Evolutionary conservation across 1,284 basidiomycete genomes (phyloP), one percentile per base, ranked within the genome.

Genomic region (Pseudozyma sp.): DNA sequence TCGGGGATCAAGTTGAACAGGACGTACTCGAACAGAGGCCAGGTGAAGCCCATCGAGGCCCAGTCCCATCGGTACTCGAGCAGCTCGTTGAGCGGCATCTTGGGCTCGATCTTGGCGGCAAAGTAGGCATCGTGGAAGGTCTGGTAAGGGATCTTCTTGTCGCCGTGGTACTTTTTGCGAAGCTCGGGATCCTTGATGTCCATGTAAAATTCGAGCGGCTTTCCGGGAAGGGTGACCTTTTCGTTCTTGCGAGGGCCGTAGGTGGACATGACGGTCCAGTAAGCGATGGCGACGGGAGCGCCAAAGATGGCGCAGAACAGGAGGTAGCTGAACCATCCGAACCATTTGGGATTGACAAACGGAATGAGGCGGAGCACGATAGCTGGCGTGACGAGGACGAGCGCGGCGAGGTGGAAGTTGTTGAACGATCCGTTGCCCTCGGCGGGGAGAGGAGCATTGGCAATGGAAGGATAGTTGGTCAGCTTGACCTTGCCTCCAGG

Each of bases 61-160:
- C 94, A 99, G 87, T 98, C 96, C 82, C 96, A 93, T 71, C 96
- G 90, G 81, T 93, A 91, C 86, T 99, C 97, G 87, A 99, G 87
- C 57, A 94, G 89, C 49, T 97, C 94, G 76, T 98, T 88, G 53
- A 98, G 91, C 83, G 98, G 94, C 70, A 92, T 94, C 69, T 97
- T 98, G 85, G 98, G 92, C 72, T 98, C 94, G 70, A 96, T 90
- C 87, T 97, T 97, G 72, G 91, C 91, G 68, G 96, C 94, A 86
- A 99, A 98, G 87, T 93, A 99, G 71, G 94, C 93, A 87, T 99
- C 97, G 85, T 99, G 92, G 88, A 97, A 97, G 75, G 92, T 87
- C 87, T 99, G 94, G 91, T 97, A 97, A 51, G 95, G 95, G 73
- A 99, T 97, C 87, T 97, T 98, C 85, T 91, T 90, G 77, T 89